Evolutionary conservation across 2,329 filamentous ascomycete genomes (phyloP), one percentile per base, ranked within the genome.

Genomic region (Microdochium trichocladiopsis): DNA sequence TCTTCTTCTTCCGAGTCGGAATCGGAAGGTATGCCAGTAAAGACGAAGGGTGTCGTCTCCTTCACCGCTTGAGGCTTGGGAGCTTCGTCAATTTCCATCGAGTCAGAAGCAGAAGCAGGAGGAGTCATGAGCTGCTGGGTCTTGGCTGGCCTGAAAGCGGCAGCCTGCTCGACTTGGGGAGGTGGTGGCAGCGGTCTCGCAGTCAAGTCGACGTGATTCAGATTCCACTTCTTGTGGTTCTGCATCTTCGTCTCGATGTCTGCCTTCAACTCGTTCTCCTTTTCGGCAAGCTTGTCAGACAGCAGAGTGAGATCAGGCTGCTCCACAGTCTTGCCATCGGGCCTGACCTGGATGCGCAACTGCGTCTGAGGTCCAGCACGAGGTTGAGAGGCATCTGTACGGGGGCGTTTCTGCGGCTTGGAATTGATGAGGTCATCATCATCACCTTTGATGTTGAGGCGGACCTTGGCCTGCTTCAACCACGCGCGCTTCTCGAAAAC

Each of bases 401-500:
- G 62, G n/a, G 56, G 60, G 33, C 64, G 61, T 71, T 90, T 91
- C 63, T 87, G 87, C 60, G 88, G 82, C 75, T 94, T 95, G 69
- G 94, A 89, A 72, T 95, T 95, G 73, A 96, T 86, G 63, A 96
- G 80, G 67, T 96, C 91, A 63, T 97, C 93, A 63, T 97, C 94
- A 63, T 95, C 89, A 60, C 84, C 86, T 72, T 94, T 95, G 76
- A 97, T 93, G 61, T 87, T 85, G 58, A 96, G 81, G 63, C 88
- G 88, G 65, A 89, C 78, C 78, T 97, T 97, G 69, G 88, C 85
- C 59, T 93, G 85, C 76, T 95, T 95, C 60, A 97, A 80, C 65
- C 84, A 83, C 55, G 81, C 79, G 50, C 94, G 84, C 66, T 95
- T 84, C 66, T 95, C 83, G 67, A 96, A 97, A 52, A 97, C 80